Base-by-base conservation (phyloP, 2,329 filamentous ascomycete species). In the Clarireedia monteithiana region DNA sequence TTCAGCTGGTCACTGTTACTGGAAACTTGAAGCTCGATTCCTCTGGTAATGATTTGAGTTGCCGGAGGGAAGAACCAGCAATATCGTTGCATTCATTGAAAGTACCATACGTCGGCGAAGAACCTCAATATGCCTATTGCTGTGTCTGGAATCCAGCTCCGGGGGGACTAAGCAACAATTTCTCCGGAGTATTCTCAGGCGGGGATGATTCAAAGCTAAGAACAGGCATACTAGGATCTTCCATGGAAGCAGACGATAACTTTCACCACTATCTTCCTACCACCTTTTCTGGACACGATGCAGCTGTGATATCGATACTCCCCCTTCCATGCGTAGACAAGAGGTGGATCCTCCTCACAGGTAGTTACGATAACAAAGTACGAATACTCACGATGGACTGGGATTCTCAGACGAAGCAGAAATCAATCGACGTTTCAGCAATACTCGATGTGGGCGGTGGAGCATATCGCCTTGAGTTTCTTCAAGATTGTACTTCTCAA, bases 361-460 rank as follows among this genome's bases (percentile, higher is more conserved):
- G 94, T 4, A 95, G 89, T 67, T 99, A 97, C 67, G 94, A 97
- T 65, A 91, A 97, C 64, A 76, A 79, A 59, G 75, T 97, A 17
- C 82, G 92, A 12, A 75, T 96, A 1, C 78, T 88, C 49, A 69
- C 77, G 1, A 72, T 82, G 53, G 36, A 50, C 12, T 55, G 53
- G 53, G 17, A 23, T 38, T 38, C 27, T 3, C 38, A 39, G n/a
- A 9, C 26, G 2, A 15, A 45, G 6, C 83, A 90, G 58, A 24
- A 38, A 17, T 40, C 34, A 9, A 56, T 56, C 30, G 26, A 52
- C 34, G 10, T 50, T 15, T 12, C 24, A 15, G 39, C 53, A 36
- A 34, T 50, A 26, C 64, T 77, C 51, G 77, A 86, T 51, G 77
- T 97, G 0, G 82, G 77, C 2, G 91, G 88, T 24, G 91, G 88